phyloP scores from a whole-genome alignment of 495 filamentous ascomycete species.

The Lophiotrema nucula region DNA sequence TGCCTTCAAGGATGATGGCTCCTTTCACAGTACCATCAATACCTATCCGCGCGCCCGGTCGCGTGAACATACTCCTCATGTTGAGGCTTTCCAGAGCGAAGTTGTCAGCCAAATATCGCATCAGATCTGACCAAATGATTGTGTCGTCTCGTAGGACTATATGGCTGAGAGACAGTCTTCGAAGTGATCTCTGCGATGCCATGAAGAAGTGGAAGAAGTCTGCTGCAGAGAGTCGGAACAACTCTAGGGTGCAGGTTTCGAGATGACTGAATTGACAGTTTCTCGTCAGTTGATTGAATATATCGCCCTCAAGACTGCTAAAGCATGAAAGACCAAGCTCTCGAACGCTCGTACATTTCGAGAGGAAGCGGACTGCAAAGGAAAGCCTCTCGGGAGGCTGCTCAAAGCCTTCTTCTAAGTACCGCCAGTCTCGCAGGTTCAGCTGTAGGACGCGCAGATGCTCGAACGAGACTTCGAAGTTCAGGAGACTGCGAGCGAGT shows the following conservation, averaged over 20 bases:
- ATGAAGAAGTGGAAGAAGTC: slow-evolving; percentile 15
- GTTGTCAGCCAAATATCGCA: slow-evolving; percentile 11
- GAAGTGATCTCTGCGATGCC: slow-evolving; percentile 2
- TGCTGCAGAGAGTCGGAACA: slow-evolving; percentile 7
- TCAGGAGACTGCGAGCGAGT: slow-evolving; percentile 5
- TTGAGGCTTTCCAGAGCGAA: background rate
- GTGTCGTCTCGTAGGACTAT: slow-evolving; percentile 9
- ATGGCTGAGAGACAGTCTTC: slow-evolving; percentile 1
- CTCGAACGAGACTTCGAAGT: slow-evolving; percentile 6
- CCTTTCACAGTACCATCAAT: background rate
- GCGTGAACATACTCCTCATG: slow-evolving; percentile 10
- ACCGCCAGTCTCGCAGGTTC: slow-evolving; percentile 24
- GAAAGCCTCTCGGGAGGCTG: background rate
- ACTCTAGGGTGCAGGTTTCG: slow-evolving; percentile 14
- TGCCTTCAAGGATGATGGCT: background rate
- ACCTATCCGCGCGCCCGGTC: background rate
- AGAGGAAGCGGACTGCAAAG: slow-evolving; percentile 15
- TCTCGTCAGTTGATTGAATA: slow-evolving; percentile 16
- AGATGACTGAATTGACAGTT: slow-evolving; percentile 10
- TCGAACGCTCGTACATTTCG: slow-evolving; percentile 9
- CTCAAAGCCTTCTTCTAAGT: slow-evolving; percentile 18
- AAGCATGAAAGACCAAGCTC: slow-evolving; percentile 16
- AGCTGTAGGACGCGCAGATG: slow-evolving; percentile 7
- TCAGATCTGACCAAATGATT: slow-evolving; percentile 2
- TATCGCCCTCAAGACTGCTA: slow-evolving; percentile 15